Conservation (phyloP, 352 stramenopile species). For the Globisporangium irregulare region DNA sequence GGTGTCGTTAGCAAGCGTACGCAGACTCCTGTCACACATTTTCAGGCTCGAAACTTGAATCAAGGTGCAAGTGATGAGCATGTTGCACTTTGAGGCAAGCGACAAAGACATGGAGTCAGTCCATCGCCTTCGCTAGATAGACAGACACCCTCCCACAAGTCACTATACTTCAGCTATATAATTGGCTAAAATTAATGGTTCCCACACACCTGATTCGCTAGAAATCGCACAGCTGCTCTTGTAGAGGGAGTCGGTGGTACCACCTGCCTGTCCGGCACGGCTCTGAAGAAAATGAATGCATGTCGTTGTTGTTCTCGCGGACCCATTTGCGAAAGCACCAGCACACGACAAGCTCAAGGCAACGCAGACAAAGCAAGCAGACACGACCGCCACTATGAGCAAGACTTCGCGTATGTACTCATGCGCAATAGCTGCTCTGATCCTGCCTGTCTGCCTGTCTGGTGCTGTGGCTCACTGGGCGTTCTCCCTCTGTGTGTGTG, state of each 20-base stretch:
- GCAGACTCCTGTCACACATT: no score
- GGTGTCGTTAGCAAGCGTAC: no score
- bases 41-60: no score
- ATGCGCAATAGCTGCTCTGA: background rate
- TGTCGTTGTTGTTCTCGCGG: background rate
- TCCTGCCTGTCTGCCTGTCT: background rate
- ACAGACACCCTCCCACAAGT: background rate
- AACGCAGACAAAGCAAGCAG: background rate
- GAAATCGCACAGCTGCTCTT: background rate
- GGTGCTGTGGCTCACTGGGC: background rate
- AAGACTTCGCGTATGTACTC: constrained; percentile 18
- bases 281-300: constrained; percentile 4
- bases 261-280: background rate
- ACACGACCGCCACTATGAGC: constrained; percentile 12
- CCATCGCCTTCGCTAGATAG: no score
- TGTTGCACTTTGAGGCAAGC: no score
- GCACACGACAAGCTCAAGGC: background rate
- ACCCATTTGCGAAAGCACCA: constrained; percentile 7
- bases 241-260: constrained; percentile 6
- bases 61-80: no score
- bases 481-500: background rate
- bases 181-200: background rate
- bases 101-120: no score
- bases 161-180: background rate
- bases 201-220: background rate